These are phyloP conservation scores for Erythrobasidium hasegawianum DNA, from an alignment of 1,284 basidiomycete genomes.

Conservation along the genomic window DNA sequence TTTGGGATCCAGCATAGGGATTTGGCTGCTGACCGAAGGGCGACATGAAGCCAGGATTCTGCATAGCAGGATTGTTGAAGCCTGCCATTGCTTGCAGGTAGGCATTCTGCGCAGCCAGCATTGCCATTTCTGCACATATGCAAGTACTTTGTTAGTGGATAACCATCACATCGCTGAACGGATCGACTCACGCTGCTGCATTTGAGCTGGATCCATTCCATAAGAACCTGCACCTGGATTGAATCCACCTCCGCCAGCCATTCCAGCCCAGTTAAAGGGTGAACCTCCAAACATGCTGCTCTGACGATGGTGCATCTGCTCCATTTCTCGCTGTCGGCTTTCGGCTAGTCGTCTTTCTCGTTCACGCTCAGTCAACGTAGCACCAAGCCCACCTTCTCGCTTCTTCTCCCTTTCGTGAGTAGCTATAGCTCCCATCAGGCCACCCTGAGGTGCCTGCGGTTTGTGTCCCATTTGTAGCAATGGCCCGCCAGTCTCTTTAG, in stretches of 20 bases:
- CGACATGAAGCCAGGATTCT: slow-evolving; percentile 17
- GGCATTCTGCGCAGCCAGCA: slow-evolving; percentile 41
- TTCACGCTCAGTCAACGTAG: slow-evolving; percentile 88
- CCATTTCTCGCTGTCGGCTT: slow-evolving; percentile 80
- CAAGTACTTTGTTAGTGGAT: no score
- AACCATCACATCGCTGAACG: background rate
- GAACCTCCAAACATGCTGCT: slow-evolving; percentile 46
- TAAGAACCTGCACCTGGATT: slow-evolving; percentile 33
- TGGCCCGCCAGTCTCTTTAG: slow-evolving; percentile 80
- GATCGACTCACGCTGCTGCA: slow-evolving; percentile 16
- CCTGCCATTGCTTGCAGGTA: slow-evolving; percentile 42
- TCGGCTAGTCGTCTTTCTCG: slow-evolving; percentile 76
- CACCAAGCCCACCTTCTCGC: slow-evolving; percentile 88
- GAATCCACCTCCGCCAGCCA: slow-evolving; percentile 40
- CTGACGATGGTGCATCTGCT: slow-evolving; percentile 65
- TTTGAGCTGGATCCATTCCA: slow-evolving; percentile 9
- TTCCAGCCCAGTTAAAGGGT: slow-evolving; percentile 37
- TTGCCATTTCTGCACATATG: slow-evolving; percentile 25
- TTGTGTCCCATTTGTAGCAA: slow-evolving; percentile 91
- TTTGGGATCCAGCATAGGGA: slow-evolving; percentile 17
- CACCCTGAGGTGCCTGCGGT: slow-evolving; percentile 90
- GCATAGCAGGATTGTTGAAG: slow-evolving; percentile 35
- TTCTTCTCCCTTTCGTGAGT: slow-evolving; percentile 91
- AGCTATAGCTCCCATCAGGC: slow-evolving; percentile 90
- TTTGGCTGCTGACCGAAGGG: slow-evolving; percentile 5